These are phyloP conservation scores for Cryphonectria radicalis DNA, from an alignment of 2,329 filamentous ascomycete species.

Conservation along the genomic window DNA sequence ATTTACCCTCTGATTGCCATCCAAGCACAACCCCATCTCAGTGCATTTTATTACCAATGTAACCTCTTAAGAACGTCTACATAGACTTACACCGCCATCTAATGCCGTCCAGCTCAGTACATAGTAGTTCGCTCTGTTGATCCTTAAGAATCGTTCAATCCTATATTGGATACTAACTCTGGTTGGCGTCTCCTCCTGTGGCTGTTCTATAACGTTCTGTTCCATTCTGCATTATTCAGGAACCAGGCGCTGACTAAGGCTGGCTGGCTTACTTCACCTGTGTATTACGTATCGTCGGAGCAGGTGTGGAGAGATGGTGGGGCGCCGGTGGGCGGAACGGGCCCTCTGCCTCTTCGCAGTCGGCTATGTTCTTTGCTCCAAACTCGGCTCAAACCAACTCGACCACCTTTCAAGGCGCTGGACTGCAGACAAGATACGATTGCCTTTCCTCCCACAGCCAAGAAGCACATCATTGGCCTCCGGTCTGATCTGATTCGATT, in stretches of 20 bases:
- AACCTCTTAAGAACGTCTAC: not conserved
- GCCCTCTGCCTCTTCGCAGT: not conserved
- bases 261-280: not conserved
- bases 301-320: not conserved
- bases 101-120: no score
- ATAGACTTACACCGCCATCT: no score
- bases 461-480: not conserved
- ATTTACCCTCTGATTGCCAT: not conserved
- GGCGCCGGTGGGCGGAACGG: constrained; percentile 6
- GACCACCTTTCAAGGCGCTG: not conserved
- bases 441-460: not conserved
- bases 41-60: not conserved
- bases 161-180: no score
- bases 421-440: not conserved
- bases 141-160: no score
- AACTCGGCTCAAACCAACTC: not conserved
- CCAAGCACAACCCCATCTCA: not conserved
- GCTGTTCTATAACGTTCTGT: not conserved
- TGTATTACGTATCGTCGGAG: not conserved
- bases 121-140: not conserved
- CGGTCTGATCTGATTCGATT: not conserved
- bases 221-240: not conserved
- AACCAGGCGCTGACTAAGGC: not conserved
- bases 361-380: not conserved
- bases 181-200: not conserved